Conservation (phyloP, 2,329 filamentous ascomycete genomes). For the Talaromyces sp. region DNA sequence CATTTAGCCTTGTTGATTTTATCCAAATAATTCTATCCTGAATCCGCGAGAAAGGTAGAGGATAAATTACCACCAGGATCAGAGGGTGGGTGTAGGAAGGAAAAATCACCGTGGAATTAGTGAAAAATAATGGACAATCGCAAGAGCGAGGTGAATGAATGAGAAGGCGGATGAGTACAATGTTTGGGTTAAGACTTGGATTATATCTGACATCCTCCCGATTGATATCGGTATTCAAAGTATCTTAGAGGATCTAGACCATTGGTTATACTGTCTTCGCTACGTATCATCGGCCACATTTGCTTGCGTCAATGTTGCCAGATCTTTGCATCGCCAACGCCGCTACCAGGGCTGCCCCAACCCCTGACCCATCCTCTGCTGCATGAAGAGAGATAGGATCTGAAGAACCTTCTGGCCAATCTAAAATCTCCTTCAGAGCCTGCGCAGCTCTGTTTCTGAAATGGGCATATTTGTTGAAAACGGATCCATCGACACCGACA, state of each 20-base stretch:
- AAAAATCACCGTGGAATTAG: too few species aligned
- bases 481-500: constrained; percentile 90
- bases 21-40: too few species aligned
- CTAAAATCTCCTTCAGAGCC: constrained; percentile 84
- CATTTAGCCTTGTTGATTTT: too few species aligned
- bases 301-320: not conserved
- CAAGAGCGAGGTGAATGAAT: too few species aligned
- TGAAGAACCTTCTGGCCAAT: constrained; percentile 35
- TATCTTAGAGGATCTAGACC: not conserved
- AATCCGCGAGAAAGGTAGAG: too few species aligned
- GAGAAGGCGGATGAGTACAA: too few species aligned
- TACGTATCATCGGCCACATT: not conserved
- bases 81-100: too few species aligned
- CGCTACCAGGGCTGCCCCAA: constrained; percentile 23
- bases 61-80: too few species aligned
- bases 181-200: too few species aligned
- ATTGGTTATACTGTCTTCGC: not conserved
- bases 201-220: too few species aligned
- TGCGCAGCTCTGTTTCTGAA: constrained; percentile 85
- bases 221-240: too few species aligned
- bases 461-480: constrained; percentile 98
- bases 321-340: constrained; percentile 18
- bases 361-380: constrained; percentile 20
- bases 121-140: too few species aligned
- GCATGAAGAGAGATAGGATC: constrained; percentile 18